These are phyloP conservation scores for Alternaria incomplexa DNA, from an alignment of 2,329 filamentous ascomycete species.

Conservation along the genomic window DNA sequence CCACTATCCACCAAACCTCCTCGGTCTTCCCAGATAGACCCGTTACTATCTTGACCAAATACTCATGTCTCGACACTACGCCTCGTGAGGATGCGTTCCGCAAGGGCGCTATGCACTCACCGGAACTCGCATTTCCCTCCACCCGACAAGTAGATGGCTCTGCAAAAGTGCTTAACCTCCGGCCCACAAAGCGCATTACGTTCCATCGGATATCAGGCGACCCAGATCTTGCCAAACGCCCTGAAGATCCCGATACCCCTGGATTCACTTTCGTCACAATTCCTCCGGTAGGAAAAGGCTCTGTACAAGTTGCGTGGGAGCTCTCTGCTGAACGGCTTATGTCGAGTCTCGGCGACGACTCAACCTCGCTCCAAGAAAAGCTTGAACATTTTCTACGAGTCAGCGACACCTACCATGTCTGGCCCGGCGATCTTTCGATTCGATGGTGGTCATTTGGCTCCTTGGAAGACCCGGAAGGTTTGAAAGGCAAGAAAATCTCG, in stretches of 20 bases:
- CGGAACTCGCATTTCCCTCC: conserved; percentile 7
- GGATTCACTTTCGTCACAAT: conserved; percentile 15
- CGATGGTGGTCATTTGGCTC: conserved; percentile 17
- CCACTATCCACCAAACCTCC: conserved; percentile 12
- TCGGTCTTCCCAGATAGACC: conserved; percentile 11
- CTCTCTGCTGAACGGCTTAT: conserved; percentile 10
- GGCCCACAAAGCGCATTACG: conserved; percentile 12
- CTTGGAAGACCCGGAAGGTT: conserved; percentile 13
- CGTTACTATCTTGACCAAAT: conserved; percentile 16
- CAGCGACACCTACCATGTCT: conserved; percentile 13
- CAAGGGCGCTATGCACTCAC: conserved; percentile 13
- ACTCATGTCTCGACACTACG: conserved; percentile 16
- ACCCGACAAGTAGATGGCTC: conserved; percentile 12
- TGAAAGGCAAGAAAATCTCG: conserved; percentile 15
- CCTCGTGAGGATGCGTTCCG: conserved; percentile 12
- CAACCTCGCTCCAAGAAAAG: conserved; percentile 12
- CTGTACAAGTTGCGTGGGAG: conserved; percentile 12
- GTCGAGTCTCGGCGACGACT: conserved; percentile 10
- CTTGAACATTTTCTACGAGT: conserved; percentile 13
- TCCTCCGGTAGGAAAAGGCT: conserved; percentile 11
- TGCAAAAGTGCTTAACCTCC: conserved; percentile 13
- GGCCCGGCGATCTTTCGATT: conserved; percentile 9
- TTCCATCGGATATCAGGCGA: conserved; percentile 11
- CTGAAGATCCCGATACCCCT: conserved; percentile 12
- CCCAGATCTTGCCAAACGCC: conserved; percentile 12